Percentiles rank a stretch among this genome's conserved stretches.
Evolutionary conservation across 169 alveolate genomes (phyloP).

Genomic region (Eimeria zaria): DNA sequence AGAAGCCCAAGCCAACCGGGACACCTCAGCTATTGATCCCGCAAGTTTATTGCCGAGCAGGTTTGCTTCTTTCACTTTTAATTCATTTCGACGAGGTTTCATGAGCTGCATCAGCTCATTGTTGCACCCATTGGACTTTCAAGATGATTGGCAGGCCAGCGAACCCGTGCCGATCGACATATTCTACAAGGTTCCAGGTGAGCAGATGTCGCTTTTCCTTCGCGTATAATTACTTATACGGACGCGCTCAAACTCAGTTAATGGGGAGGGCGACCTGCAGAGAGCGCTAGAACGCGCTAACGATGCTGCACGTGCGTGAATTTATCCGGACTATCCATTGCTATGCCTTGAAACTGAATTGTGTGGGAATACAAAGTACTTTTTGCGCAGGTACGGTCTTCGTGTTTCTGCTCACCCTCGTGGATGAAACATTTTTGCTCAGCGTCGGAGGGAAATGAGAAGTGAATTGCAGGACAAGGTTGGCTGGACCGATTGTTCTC

Average conservation of each 20-base stretch:
- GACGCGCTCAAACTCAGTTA: background rate
- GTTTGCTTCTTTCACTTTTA: background rate
- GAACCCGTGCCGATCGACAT: slow-evolving; percentile 82
- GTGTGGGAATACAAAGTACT: background rate
- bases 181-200: slow-evolving; percentile 82
- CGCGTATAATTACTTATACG: background rate
- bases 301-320: slow-evolving; percentile 78
- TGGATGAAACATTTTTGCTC: background rate
- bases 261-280: slow-evolving; percentile 77
- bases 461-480: slow-evolving; percentile 67
- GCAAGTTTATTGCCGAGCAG: slow-evolving; percentile 71
- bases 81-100: background rate
- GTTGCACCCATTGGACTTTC: slow-evolving; percentile 76
- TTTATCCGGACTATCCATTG: background rate
- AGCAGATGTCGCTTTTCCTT: background rate
- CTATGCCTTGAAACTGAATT: background rate
- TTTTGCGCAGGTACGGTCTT: slow-evolving; percentile 4
- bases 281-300: slow-evolving; percentile 67
- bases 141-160: slow-evolving; percentile 84
- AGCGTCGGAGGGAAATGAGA: slow-evolving; percentile 37
- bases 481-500: background rate
- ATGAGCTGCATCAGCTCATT: slow-evolving; percentile 44
- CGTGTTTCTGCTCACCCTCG: background rate
- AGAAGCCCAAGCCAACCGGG: background rate
- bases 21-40: slow-evolving; percentile 34